Evolutionary conservation across 208 protist species (phyloP).

Genomic region (Naegleria lovaniensis): DNA sequence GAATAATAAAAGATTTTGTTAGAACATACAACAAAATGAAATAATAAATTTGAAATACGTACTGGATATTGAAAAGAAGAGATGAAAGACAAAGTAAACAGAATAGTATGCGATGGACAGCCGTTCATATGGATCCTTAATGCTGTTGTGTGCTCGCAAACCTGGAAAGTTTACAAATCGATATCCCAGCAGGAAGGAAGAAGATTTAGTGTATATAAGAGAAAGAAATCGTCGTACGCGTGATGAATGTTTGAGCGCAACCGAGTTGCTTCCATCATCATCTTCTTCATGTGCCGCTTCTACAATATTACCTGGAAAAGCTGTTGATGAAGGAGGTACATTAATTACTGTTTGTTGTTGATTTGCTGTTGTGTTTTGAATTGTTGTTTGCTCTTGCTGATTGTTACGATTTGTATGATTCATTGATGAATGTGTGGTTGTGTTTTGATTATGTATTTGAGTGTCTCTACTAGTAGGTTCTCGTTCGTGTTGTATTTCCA

Average conservation of each 20-base stretch:
- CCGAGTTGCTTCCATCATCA: background rate
- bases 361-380: too few species aligned
- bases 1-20: too few species aligned
- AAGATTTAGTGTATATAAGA: background rate
- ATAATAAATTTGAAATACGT: background rate
- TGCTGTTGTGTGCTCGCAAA: background rate
- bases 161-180: background rate
- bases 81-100: background rate
- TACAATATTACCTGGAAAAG: background rate
- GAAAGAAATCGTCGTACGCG: background rate
- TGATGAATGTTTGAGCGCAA: background rate
- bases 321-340: background rate
- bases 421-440: too few species aligned
- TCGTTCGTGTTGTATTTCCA: too few species aligned
- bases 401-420: too few species aligned
- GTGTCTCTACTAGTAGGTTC: too few species aligned
- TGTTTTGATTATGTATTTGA: too few species aligned
- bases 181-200: background rate
- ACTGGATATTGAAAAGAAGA: background rate
- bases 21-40: background rate
- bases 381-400: too few species aligned
- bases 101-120: background rate
- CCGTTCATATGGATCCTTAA: background rate
- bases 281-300: background rate
- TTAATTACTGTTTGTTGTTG: background rate